Evolutionary conservation across 2,329 filamentous ascomycete species (phyloP), one percentile per base, ranked within the genome.

Genomic region (Penicillium digitatum): DNA sequence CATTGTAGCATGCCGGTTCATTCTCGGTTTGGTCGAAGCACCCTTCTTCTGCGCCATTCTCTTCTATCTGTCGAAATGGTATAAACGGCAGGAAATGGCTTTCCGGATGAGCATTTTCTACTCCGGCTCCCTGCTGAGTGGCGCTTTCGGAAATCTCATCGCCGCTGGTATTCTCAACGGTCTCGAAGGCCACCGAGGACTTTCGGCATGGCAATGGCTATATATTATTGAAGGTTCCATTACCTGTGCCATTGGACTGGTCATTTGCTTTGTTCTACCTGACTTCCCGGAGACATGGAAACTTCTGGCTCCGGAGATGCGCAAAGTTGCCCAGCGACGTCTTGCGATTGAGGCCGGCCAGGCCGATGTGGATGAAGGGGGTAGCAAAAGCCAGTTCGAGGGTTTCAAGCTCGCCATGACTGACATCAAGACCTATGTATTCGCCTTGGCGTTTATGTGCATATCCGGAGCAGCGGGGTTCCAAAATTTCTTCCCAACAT

Each of bases 401-500:
- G 80, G 81, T 22, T 67, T 81, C 58, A 81, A 80, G 57, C 69
- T 81, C 16, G 80, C 80, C 14, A 73, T 82, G 61, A 71, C 70
- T 0, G 81, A 82, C 56, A 71, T 76, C 35, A 81, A 81, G 62
- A 78, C 77, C 3, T 81, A 78, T 60, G 65, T 76, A 8, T 64
- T 75, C 18, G 59, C 68, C 14, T 48, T 79, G 10, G 75, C 73
- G 5, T 81, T 80, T 64, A 74, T 79, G 68, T 72, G 75, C 52
- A 78, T 80, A 52, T 79, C 76, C 1, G 78, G 76, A 8, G 76
- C 63, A 1, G 56, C 62, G 3, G 79, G 79, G 1, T 81, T 82
- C 65, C 79, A 82, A 53, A 81, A 82, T 67, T 85, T 82, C 72
- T 82, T 82, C 67, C 80, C 81, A 0, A 78, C 80, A 0, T 74